A percentile compares a stretch with the other conserved stretches of the same genome.
Evolutionary conservation across 768 basidiomycete species (phyloP).

Genomic region (Boletus vermiculosoides): DNA sequence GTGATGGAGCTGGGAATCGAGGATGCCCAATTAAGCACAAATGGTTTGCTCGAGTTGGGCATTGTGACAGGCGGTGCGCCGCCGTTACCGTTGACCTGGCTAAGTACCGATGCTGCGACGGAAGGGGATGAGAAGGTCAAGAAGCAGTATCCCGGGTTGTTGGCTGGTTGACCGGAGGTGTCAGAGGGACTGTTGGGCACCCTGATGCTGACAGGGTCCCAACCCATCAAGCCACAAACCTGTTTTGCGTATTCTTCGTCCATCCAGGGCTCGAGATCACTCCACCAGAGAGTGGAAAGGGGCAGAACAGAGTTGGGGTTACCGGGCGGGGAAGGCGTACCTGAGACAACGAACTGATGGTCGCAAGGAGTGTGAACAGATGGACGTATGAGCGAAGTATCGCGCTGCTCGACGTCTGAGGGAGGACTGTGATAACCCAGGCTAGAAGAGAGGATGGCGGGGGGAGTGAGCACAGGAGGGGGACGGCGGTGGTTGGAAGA

Average conservation of each 20-base stretch:
- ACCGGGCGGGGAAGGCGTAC: slow-evolving; percentile 24
- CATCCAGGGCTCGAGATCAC: slow-evolving; percentile 94
- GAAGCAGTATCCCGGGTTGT: slow-evolving; percentile 88
- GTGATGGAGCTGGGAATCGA: slow-evolving; percentile 38
- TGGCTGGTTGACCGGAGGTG: slow-evolving; percentile 60
- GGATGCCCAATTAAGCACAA: slow-evolving; percentile 78
- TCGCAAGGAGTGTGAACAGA: slow-evolving; percentile 18
- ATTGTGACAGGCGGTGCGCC: slow-evolving; percentile 54
- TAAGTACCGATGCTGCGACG: slow-evolving; percentile 67
- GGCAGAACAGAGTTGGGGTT: slow-evolving; percentile 33
- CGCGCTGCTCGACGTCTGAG: slow-evolving; percentile 25
- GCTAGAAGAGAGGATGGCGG: slow-evolving; percentile 22
- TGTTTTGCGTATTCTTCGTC: slow-evolving; percentile 93
- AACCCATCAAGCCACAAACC: slow-evolving; percentile 82
- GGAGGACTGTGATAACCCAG: slow-evolving; percentile 17
- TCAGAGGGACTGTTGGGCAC: slow-evolving; percentile 65
- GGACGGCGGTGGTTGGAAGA: slow-evolving; percentile 49
- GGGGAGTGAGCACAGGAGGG: slow-evolving; percentile 30
- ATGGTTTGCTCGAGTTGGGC: slow-evolving; percentile 85
- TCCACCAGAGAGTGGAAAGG: slow-evolving; percentile 78
- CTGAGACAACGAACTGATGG: slow-evolving; percentile 14
- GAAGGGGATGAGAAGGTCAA: slow-evolving; percentile 76
- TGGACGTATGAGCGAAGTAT: slow-evolving; percentile 13
- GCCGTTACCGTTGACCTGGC: slow-evolving; percentile 55
- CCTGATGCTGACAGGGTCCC: slow-evolving; percentile 75